Evolutionary conservation across 352 stramenopile species (phyloP), one percentile per base, ranked within the genome.

Genomic region (Globisporangium recalcitrans): DNA sequence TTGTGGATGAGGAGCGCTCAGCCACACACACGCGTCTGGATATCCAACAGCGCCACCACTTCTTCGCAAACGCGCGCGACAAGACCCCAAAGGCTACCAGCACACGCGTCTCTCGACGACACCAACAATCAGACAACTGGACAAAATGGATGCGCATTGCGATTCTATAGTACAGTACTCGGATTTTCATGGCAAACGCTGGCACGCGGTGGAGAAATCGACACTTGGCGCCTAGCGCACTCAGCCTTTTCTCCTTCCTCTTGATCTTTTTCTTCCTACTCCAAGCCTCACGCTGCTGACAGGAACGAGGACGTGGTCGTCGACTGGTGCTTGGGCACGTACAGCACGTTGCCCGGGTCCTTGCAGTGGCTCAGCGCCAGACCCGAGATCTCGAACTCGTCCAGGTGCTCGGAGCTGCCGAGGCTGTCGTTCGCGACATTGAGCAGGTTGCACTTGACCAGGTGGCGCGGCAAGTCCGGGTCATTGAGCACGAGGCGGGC

Each of bases 331-430:
- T 54, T 49, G 34, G 62, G 60, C 11, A 68, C 54, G 29, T 64
- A 52, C 46, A 85, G 53, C 26, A 83, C 72, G 46, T 80, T 77
- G 4, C 58, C 70, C 11, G 74, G 74, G 16, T 69, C 68, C 4
- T 68, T 62, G 27, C 74, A 69, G 64, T 85, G 75, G 9, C 72
- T 66, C 8, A 87, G 63, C 10, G 73, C 72, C 8, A 87, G 54
- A 7, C 75, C 77, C 7, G 66, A 73, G 47, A 87, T 78, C 67
- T 87, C 77, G 34, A 87, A 87, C 55, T 81, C 71, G 56, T 80
- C 69, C 6, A 87, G 66, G 48, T 81, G 58, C 70, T 85, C 75
- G 10, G 77, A 85, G 66, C 70, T 82, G 29, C 75, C 69, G 14
- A 87, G 57, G 10, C 77, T 76, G 26, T 80, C 77, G 51, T 73